Conservation (phyloP, 108 stramenopile genomes). For the Stephanodiscus triporus region DNA sequence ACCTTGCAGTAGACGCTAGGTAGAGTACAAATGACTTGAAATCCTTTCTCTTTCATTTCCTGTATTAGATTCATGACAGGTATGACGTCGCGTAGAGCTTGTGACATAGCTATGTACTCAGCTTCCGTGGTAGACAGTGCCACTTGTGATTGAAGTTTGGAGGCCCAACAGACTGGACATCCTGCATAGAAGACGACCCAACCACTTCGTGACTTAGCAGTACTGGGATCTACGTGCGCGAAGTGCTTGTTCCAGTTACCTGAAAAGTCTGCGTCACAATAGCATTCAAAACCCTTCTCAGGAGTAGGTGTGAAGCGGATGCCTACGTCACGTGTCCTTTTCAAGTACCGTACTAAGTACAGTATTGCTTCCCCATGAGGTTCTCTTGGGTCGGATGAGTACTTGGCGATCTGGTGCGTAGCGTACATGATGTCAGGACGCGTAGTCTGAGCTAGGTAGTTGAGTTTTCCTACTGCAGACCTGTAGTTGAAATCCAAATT, state of each 20-base stretch:
- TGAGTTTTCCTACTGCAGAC: slow-evolving; percentile 38
- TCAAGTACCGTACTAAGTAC: slow-evolving; percentile 18
- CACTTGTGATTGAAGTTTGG: too few species aligned
- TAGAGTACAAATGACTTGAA: neutral
- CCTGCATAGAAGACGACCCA: slow-evolving; percentile 38
- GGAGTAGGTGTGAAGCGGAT: neutral
- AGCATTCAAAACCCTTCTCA: slow-evolving; percentile 12
- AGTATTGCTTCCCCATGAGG: slow-evolving; percentile 22
- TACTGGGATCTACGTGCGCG: neutral
- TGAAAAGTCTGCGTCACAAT: slow-evolving; percentile 3
- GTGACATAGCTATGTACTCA: slow-evolving; percentile 31
- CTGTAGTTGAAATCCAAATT: slow-evolving; percentile 42
- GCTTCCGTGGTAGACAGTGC: slow-evolving; percentile 12
- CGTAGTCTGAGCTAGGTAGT: slow-evolving; percentile 42
- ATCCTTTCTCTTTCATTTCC: slow-evolving; percentile 28
- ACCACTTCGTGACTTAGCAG: neutral
- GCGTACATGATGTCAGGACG: slow-evolving; percentile 49
- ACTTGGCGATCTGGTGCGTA: slow-evolving; percentile 24
- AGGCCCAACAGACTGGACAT: slow-evolving; percentile 7
- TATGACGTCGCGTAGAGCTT: slow-evolving; percentile 18
- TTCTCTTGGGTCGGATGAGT: too few species aligned
- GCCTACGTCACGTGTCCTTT: slow-evolving; percentile 14
- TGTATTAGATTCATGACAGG: slow-evolving; percentile 21
- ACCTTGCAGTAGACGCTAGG: slow-evolving; percentile 37
- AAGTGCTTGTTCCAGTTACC: neutral